Evolutionary conservation across 352 stramenopile genomes (phyloP), one percentile per base, ranked within the genome.

Genomic region (Nannochloropsis limnetica): DNA sequence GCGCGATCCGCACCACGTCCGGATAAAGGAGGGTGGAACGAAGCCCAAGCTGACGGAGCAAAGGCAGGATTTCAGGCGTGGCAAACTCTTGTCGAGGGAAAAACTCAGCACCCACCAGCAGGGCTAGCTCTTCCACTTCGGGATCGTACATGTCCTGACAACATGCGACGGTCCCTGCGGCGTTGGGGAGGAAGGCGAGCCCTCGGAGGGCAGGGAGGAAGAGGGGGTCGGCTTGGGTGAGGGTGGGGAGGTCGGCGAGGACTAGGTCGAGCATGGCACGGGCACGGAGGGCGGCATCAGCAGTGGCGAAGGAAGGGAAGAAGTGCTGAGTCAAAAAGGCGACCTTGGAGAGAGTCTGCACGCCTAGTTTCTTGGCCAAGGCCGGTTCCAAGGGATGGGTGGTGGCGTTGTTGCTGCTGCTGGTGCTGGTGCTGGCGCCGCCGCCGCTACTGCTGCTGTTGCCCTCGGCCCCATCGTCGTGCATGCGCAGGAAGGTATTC

Each of bases 141-240:
- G 85, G 86, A 54, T 89, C 85, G 68, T 89, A 89, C 32, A 89
- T 84, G 6, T 88, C 84, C 11, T 74, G 3, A 27, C 61, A 74
- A 11, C 61, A 15, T 5, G 85, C 68, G 31, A 86, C 80, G 8
- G 68, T 74, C 61, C 61, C 61, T 27, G 25, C 3, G 5, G n/a
- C 25, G 22, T 74, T 74, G 1, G 85, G 79, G 17, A 86, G 81
- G 3, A 84, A 81, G 14, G n/a, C 25, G 5, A 74, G 25, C 25
- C 25, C 3, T 20, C 22, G n/a, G 11, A 74, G 61, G n/a, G 61
- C 61, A 74, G 6, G 11, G n/a, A 74, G 25, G 25, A 74, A 74
- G 20, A 25, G 61, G 61, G 61, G 25, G 61, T 74, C 25, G 15
- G 20, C 61, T 29, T 74, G 61, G 22, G 25, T 29, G 20, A 74